These are phyloP conservation scores for Apiotrichum sp. DNA, from an alignment of 1,284 basidiomycete genomes.

Conservation along the genomic window DNA sequence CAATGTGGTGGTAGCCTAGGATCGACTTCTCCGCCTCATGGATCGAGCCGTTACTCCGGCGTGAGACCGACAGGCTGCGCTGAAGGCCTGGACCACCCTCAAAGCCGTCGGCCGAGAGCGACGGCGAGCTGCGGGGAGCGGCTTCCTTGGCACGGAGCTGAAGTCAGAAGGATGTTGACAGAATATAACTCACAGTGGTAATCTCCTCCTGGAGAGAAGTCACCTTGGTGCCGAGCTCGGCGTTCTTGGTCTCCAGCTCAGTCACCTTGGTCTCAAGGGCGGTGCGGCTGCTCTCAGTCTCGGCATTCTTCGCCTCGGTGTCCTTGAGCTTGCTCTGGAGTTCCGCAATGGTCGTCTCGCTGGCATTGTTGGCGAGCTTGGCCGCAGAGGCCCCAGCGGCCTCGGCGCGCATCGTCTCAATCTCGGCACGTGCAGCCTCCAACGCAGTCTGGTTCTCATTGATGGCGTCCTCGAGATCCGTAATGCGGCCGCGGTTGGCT, in stretches of 20 bases:
- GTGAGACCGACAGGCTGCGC: background rate
- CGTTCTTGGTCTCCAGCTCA: slow-evolving; percentile 22
- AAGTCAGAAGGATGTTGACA: background rate
- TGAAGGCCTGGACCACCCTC: background rate
- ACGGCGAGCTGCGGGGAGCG: background rate
- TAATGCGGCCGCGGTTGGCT: slow-evolving; percentile 58
- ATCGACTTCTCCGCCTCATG: slow-evolving; percentile 41
- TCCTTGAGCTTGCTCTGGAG: slow-evolving; percentile 74
- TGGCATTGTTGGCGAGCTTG: slow-evolving; percentile 36
- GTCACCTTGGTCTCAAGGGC: background rate
- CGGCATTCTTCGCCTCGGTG: slow-evolving; percentile 58
- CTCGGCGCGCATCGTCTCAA: slow-evolving; percentile 74
- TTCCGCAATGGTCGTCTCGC: slow-evolving; percentile 64
- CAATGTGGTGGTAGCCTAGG: slow-evolving; percentile 58
- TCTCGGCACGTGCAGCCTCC: slow-evolving; percentile 85
- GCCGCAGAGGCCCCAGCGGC: slow-evolving; percentile 48
- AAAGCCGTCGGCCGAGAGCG: background rate
- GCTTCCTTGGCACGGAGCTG: slow-evolving; percentile 1
- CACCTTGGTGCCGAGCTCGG: slow-evolving; percentile 23
- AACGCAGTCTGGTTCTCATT: slow-evolving; percentile 80
- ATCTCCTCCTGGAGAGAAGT: slow-evolving; percentile 30
- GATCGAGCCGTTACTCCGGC: slow-evolving; percentile 12
- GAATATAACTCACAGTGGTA: slow-evolving; percentile 20
- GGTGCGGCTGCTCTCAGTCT: slow-evolving; percentile 27
- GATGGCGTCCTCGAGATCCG: slow-evolving; percentile 81